Conservation (phyloP, 139 green algal genomes). For the Zygnema circumcarinatum region DNA sequence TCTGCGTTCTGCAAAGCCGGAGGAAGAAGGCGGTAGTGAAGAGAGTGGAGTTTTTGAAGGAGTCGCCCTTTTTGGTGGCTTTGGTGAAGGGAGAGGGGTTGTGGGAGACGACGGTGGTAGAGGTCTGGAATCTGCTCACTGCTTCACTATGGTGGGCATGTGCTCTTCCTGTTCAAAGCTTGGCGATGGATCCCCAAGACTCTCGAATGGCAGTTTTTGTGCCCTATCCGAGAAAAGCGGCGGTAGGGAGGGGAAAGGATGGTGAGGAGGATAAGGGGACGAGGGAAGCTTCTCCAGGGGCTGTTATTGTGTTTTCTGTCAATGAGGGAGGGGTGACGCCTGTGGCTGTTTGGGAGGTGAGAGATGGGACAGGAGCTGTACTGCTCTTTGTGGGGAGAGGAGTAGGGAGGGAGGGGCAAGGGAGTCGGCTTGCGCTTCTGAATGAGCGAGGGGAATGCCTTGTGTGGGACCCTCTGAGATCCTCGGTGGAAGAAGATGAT, state of each 20-base stretch:
- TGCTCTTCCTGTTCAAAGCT: constrained; percentile 51
- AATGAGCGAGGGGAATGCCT: not conserved
- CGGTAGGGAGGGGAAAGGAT: not conserved
- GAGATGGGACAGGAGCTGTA: not conserved
- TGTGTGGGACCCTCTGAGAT: not conserved
- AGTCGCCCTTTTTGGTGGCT: constrained; percentile 66
- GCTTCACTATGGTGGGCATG: constrained; percentile 64
- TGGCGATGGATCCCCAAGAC: not conserved
- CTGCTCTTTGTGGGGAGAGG: not conserved
- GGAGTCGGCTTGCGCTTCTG: not conserved
- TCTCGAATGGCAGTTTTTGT: not conserved
- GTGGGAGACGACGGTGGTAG: constrained; percentile 45
- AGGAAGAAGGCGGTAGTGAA: not conserved
- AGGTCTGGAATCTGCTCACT: constrained; percentile 72
- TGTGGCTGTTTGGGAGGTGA: constrained; percentile 8
- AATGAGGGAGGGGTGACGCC: not conserved
- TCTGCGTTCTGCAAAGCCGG: constrained; percentile 63
- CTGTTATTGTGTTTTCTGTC: not conserved
- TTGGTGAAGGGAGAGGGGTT: not conserved
- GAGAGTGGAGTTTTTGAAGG: constrained; percentile 66
- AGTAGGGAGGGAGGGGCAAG: not conserved
- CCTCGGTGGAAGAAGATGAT: not conserved
- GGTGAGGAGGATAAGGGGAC: not conserved
- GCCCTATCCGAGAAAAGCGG: not conserved
- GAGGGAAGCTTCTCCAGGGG: not conserved